Evolutionary conservation across 2,329 filamentous ascomycete genomes (phyloP), one percentile per base, ranked within the genome.

Genomic region (Graphilbum fragrans): DNA sequence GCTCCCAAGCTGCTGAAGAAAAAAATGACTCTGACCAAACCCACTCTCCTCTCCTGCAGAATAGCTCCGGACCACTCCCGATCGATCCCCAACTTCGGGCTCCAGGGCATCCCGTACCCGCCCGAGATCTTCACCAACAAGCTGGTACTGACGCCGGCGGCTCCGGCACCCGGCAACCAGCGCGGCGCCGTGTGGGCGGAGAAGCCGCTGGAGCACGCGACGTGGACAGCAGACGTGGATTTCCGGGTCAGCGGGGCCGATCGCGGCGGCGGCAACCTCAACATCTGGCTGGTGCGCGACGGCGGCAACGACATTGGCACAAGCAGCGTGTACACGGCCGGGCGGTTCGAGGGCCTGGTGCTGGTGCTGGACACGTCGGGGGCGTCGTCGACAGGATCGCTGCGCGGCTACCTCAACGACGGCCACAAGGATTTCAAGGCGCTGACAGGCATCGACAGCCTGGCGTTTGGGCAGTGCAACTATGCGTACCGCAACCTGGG

Each of bases 351-450:
- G 53, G 92, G 92, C n/a, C 66, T 98, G 50, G 88, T 77, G 27
- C 65, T 98, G 43, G 81, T 93, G 20, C 62, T 98, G 41, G 90
- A 96, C 62, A 80, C 83, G 47, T 82, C 92, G 55, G 82, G 84
- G 41, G 82, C 86, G 35, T 62, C 64, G 3, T 29, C 21, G 16
- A 79, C 78, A 39, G 92, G 92, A 50, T 87, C 82, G 62, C 70
- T 98, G 49, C 76, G 92, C 45, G 92, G 84, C 17, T 98, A 96
- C 66, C 66, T 98, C 50, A 98, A 96, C 63, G 92, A 96, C 59
- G 90, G 88, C 38, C 75, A 68, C 31, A 79, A 74, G 50, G 85
- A 94, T 59, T 95, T 81, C 67, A 80, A 78, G 55, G 69, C 71
- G 43, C 82, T 88, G 52, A 81, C 88, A 51, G 81, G 76, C 53